A percentile compares a stretch with the other conserved stretches of the same genome.
Evolutionary conservation across 768 basidiomycete genomes (phyloP).

Genomic region (Termitomyces sp.): DNA sequence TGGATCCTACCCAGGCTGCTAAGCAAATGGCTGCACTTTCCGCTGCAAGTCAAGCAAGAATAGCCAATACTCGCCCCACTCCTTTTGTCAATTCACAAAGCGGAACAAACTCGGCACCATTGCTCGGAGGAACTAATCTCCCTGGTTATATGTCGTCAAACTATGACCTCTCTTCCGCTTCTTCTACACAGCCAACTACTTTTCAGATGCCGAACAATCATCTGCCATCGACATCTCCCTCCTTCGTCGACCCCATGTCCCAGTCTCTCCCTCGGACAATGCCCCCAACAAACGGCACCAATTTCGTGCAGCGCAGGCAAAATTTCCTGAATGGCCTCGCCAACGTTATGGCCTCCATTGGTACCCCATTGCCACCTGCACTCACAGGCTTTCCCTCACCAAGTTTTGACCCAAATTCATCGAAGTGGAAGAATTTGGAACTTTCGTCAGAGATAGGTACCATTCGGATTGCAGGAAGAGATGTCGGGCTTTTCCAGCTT

Average conservation of each 20-base stretch:
- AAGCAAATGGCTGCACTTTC: constrained; percentile 81
- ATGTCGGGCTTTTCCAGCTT: constrained; percentile 71
- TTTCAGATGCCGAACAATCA: constrained; percentile 42
- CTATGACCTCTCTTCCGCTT: constrained; percentile 35
- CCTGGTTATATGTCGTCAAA: constrained; percentile 35
- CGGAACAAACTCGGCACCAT: constrained; percentile 66
- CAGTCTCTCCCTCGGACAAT: constrained; percentile 32
- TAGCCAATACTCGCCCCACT: constrained; percentile 40
- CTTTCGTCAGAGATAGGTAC: constrained; percentile 55
- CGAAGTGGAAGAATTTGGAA: constrained; percentile 65
- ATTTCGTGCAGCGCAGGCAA: constrained; percentile 50
- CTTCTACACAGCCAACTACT: constrained; percentile 32
- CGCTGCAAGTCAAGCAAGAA: constrained; percentile 55
- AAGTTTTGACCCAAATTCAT: constrained; percentile 55
- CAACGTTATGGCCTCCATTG: constrained; percentile 48
- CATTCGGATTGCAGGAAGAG: constrained; percentile 66
- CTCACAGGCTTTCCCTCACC: constrained; percentile 57
- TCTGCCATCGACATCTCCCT: constrained; percentile 30
- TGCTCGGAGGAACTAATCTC: constrained; percentile 56
- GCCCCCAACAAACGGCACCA: constrained; percentile 19
- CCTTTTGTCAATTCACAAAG: constrained; percentile 27
- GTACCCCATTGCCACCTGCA: constrained; percentile 67
- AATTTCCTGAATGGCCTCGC: constrained; percentile 59
- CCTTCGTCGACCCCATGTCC: constrained; percentile 42
- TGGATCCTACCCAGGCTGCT: constrained; percentile 62